These are phyloP conservation scores for Boletus reticuloceps DNA, from an alignment of 768 basidiomycete species.

Conservation along the genomic window DNA sequence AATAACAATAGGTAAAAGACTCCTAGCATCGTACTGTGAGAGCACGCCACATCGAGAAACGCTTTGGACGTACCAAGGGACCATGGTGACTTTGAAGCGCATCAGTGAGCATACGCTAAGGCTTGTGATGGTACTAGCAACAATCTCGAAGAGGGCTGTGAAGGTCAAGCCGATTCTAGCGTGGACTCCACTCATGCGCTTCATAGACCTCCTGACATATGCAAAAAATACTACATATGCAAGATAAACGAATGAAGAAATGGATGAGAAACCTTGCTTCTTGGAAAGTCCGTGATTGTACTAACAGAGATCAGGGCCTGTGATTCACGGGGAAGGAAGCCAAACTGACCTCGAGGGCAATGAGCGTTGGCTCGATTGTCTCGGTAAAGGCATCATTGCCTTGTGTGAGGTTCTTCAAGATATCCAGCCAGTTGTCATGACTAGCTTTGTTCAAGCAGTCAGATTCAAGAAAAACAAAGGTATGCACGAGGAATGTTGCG, in stretches of 20 bases:
- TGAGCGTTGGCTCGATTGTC: constrained; percentile 41
- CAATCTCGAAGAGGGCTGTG: constrained; percentile 88
- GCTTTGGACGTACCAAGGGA: constrained; percentile 67
- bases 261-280: constrained; percentile 50
- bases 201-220: constrained; percentile 75
- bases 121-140: constrained; percentile 91
- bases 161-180: constrained; percentile 89
- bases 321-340: constrained; percentile 11
- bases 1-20: constrained; percentile 88
- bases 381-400: constrained; percentile 37
- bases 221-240: constrained; percentile 74
- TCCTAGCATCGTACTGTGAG: constrained; percentile 45
- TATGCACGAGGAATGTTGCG: constrained; percentile 72
- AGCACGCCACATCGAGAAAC: not conserved
- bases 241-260: constrained; percentile 69
- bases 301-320: constrained; percentile 33
- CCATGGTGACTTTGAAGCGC: constrained; percentile 86
- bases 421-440: constrained; percentile 62
- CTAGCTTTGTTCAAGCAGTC: constrained; percentile 64
- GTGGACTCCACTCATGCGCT: constrained; percentile 81
- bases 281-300: constrained; percentile 50
- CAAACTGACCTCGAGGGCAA: constrained; percentile 42
- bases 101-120: constrained; percentile 89
- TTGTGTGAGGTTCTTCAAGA: constrained; percentile 44
- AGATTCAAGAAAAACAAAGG: constrained; percentile 78